Conservation (phyloP, 1,284 basidiomycete species). For the Marasmius sp. region DNA sequence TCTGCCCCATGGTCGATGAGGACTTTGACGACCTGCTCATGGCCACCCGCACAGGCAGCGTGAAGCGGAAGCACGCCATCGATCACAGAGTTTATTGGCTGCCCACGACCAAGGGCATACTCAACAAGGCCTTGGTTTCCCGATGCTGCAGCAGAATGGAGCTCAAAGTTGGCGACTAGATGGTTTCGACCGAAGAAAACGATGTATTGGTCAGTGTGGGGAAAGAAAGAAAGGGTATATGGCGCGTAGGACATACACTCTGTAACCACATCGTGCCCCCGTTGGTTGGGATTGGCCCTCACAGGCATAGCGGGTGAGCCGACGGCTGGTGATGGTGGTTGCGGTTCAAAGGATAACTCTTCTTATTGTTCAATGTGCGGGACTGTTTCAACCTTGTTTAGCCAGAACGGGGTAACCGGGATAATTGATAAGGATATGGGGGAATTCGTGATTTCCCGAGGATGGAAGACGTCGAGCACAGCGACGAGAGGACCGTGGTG, state of each 20-base stretch:
- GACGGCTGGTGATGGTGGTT: conserved; percentile 6
- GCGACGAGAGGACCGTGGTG: not conserved
- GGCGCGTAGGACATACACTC: conserved; percentile 56
- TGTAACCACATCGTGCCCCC: conserved; percentile 74
- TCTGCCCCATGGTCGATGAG: conserved; percentile 90
- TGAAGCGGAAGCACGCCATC: conserved; percentile 92
- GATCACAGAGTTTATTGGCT: conserved; percentile 90
- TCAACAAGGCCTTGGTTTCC: conserved; percentile 87
- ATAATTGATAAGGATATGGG: not conserved
- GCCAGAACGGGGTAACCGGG: not conserved
- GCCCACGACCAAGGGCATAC: conserved; percentile 88
- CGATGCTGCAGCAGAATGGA: conserved; percentile 86
- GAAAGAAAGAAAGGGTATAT: conserved; percentile 1
- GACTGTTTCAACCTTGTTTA: not conserved
- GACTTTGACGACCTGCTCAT: conserved; percentile 79
- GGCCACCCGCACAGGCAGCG: conserved; percentile 86
- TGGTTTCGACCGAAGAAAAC: conserved; percentile 9
- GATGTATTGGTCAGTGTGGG: conserved; percentile 11
- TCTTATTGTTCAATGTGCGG: conserved; percentile 7
- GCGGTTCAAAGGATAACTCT: conserved; percentile 1
- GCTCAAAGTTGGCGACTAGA: conserved; percentile 79
- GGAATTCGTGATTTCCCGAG: not conserved
- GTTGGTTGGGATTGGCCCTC: conserved; percentile 36
- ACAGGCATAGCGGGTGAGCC: conserved; percentile 37
- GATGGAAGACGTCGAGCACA: not conserved